A percentile compares a stretch with the other conserved stretches of the same genome.
These are phyloP conservation scores for Myriosclerotinia scirpicola DNA, from an alignment of 2,329 filamentous ascomycete genomes.

Conservation along the genomic window DNA sequence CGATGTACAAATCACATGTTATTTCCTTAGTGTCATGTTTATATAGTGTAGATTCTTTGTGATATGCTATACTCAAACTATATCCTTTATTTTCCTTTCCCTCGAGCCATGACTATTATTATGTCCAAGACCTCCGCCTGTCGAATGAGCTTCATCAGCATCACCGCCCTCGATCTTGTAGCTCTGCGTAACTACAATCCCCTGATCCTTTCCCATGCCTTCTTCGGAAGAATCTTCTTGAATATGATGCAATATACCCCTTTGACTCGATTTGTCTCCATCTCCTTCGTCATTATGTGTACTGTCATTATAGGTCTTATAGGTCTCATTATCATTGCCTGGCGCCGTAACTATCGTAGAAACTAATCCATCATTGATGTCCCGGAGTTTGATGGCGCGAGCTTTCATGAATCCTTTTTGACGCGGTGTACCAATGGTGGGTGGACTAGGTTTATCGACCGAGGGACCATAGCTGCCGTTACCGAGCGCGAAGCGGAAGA, in stretches of 20 bases:
- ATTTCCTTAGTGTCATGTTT: background rate
- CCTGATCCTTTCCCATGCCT: background rate
- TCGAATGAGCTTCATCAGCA: background rate
- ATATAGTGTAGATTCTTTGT: background rate
- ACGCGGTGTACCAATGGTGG: background rate
- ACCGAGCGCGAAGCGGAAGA: slow-evolving; percentile 2
- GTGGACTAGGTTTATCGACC: background rate
- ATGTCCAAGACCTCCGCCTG: background rate
- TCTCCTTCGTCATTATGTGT: background rate
- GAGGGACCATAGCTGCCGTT: background rate
- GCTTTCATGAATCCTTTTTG: slow-evolving; percentile 11
- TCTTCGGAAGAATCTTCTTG: too few relatives aligned
- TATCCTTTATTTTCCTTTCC: background rate
- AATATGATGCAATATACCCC: background rate
- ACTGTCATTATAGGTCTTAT: background rate
- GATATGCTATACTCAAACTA: background rate
- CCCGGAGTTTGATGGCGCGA: slow-evolving; percentile 3
- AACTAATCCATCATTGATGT: slow-evolving; percentile 11
- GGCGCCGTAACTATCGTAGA: background rate
- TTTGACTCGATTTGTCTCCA: slow-evolving; percentile 16
- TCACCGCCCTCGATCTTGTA: background rate
- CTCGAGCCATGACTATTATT: background rate
- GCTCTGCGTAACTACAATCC: slow-evolving; percentile 8
- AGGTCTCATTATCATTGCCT: background rate
- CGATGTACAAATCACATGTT: background rate